phyloP scores from a whole-genome alignment of 768 basidiomycete species.

The Leccinum disarticulatum region DNA sequence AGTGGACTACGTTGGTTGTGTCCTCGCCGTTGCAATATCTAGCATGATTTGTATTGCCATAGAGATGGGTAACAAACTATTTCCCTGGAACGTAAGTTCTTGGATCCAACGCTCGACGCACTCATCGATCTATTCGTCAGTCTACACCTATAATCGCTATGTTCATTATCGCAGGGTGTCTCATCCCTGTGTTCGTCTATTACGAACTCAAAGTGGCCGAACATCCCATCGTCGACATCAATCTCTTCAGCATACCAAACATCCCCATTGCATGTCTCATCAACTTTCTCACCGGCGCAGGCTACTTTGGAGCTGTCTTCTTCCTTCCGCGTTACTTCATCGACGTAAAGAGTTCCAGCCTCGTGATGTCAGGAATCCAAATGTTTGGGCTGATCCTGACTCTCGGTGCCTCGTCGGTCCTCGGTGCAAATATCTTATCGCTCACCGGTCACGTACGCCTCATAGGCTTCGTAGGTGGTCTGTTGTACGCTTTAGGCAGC shows the following conservation, averaged over 20 bases:
- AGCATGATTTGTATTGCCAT: constrained; percentile 38
- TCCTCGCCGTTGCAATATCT: constrained; percentile 34
- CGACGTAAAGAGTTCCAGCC: constrained; percentile 34
- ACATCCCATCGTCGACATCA: constrained; percentile 36
- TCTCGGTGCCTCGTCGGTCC: constrained; percentile 34
- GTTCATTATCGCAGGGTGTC: constrained; percentile 30
- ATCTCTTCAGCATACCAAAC: constrained; percentile 33
- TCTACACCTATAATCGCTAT: constrained; percentile 30
- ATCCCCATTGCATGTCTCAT: constrained; percentile 37
- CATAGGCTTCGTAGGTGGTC: constrained; percentile 31
- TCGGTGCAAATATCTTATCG: constrained; percentile 36
- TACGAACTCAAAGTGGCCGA: constrained; percentile 35
- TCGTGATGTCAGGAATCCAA: constrained; percentile 35
- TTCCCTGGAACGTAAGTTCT: constrained; percentile 34
- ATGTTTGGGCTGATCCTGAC: constrained; percentile 37
- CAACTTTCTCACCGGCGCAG: constrained; percentile 39
- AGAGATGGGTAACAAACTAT: constrained; percentile 39
- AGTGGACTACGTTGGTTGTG: constrained; percentile 34
- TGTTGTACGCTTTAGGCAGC: constrained; percentile 34
- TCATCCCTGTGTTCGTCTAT: constrained; percentile 35
- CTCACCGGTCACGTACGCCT: constrained; percentile 33
- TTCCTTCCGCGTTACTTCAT: constrained; percentile 41
- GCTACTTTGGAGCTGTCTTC: constrained; percentile 38
- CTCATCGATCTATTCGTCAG: constrained; percentile 17
- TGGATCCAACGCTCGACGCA: not conserved